Evolutionary conservation across 306 rosid genomes (phyloP).

Genomic region (Canavalia gladiata): DNA sequence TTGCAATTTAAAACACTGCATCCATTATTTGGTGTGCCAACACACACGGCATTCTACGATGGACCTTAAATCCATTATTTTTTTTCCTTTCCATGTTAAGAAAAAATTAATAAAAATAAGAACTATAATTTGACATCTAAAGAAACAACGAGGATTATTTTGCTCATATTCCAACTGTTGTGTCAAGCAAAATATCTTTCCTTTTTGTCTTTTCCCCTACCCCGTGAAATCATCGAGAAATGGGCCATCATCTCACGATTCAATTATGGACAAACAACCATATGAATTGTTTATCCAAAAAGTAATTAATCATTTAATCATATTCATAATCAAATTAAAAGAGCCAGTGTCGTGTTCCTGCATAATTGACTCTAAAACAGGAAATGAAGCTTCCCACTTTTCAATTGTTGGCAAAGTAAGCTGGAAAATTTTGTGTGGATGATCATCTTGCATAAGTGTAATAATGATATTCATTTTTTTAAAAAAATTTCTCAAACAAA

Average conservation of each 20-base stretch:
- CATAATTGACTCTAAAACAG: conserved; percentile 51
- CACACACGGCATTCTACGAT: background rate
- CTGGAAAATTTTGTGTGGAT: conserved; percentile 42
- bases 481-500: background rate
- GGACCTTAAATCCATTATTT: background rate
- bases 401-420: conserved; percentile 62
- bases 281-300: conserved; percentile 41
- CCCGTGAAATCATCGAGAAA: conserved; percentile 39
- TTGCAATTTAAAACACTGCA: too few species aligned
- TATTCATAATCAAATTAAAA: conserved; percentile 26
- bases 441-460: conserved; percentile 15
- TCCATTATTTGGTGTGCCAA: background rate
- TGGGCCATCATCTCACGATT: conserved; percentile 36
- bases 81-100: background rate
- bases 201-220: conserved; percentile 19
- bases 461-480: background rate
- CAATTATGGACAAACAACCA: conserved; percentile 25
- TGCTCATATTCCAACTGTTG: conserved; percentile 12
- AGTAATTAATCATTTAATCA: conserved; percentile 40
- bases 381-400: conserved; percentile 43
- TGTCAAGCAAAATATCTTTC: background rate
- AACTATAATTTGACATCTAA: background rate
- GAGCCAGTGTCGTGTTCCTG: conserved; percentile 27
- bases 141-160: conserved; percentile 7
- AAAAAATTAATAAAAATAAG: background rate